These are phyloP conservation scores for Astrocystis sublimbata DNA, from an alignment of 495 filamentous ascomycete species.

Conservation along the genomic window DNA sequence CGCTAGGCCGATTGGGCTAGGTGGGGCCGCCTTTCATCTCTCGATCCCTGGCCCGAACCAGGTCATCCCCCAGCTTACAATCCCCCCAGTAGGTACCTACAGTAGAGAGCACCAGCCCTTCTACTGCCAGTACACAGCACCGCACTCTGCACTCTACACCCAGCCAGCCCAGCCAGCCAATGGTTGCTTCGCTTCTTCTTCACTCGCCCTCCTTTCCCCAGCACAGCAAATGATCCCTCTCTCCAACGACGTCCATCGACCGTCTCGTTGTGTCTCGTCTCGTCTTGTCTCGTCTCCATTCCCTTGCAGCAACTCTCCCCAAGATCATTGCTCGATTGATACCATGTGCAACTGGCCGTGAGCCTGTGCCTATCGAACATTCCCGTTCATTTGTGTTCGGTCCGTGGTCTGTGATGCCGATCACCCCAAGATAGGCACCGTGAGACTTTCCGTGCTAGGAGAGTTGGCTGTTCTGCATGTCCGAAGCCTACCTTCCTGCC, in stretches of 20 bases:
- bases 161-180: background rate
- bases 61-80: too few species aligned
- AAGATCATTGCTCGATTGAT: too few species aligned
- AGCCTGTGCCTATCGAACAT: background rate
- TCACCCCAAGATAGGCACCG: background rate
- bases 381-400: constrained; percentile 4
- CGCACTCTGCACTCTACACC: too few species aligned
- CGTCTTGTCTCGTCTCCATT: background rate
- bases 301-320: constrained; percentile 13
- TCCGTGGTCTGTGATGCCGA: constrained; percentile 3
- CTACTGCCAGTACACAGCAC: too few species aligned
- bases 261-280: background rate
- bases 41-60: constrained; percentile 11
- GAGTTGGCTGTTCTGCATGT: background rate
- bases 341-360: constrained; percentile 7
- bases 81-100: too few species aligned
- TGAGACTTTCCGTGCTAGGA: constrained; percentile 1
- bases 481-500: background rate
- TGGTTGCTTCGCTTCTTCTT: constrained; percentile 20
- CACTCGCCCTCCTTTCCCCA: constrained; percentile 21
- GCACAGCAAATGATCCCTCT: constrained; percentile 13
- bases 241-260: constrained; percentile 5
- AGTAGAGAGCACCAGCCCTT: too few species aligned
- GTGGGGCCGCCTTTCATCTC: constrained; percentile 10
- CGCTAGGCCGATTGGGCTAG: background rate